phyloP scores from a whole-genome alignment of 73 alveolate species.

The Stentor coeruleus region DNA sequence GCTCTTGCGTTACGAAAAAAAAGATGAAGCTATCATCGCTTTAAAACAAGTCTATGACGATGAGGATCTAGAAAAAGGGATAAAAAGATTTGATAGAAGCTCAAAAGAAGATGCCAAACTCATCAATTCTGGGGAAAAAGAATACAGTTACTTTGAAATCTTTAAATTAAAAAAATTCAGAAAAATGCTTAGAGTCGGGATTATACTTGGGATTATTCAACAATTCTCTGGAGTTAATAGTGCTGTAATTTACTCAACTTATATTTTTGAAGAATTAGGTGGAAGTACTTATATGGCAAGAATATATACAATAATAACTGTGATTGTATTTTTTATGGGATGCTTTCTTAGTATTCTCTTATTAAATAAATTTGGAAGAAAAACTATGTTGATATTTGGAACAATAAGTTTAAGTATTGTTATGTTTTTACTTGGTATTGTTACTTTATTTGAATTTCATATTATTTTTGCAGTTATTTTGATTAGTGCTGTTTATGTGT shows the following conservation, averaged over 20 bases:
- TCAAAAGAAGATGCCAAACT: too few species aligned
- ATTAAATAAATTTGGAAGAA: neutral
- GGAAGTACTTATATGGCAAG: neutral
- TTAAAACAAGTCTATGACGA: too few species aligned
- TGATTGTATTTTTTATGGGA: neutral
- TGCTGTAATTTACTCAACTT: neutral
- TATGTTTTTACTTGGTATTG: neutral
- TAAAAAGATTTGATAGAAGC: too few species aligned
- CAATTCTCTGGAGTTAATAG: neutral
- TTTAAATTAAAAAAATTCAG: neutral
- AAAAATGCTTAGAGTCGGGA: neutral
- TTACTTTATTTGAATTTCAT: too few species aligned
- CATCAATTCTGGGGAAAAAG: too few species aligned
- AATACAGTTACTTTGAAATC: too few species aligned
- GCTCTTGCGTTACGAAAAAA: neutral
- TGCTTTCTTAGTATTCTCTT: neutral
- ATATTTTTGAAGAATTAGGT: neutral
- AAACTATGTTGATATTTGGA: neutral
- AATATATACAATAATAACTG: neutral
- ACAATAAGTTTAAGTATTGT: neutral
- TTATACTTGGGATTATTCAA: neutral
- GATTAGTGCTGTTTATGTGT: neutral
- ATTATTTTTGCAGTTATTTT: too few species aligned
- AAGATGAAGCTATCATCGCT: slow-evolving; percentile 6
- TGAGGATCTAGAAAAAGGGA: too few species aligned